Conservation (phyloP, 2,329 filamentous ascomycete genomes). For the Macrophomina pseudophaseolina region DNA sequence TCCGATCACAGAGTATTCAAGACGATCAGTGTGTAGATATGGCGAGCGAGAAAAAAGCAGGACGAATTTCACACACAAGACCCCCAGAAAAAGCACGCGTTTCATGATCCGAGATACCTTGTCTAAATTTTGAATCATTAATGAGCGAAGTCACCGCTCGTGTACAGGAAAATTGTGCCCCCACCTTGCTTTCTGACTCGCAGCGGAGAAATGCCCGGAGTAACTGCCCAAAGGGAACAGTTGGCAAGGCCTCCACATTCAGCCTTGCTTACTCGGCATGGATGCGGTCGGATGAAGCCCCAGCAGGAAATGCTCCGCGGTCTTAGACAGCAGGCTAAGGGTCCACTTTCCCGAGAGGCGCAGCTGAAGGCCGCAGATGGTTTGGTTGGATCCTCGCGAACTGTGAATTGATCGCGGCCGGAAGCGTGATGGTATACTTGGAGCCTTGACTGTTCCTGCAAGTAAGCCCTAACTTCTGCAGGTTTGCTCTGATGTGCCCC, state of each 20-base stretch:
- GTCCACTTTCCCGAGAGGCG: background rate
- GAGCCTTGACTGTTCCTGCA: too few relatives aligned
- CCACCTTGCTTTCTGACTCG: slow-evolving; percentile 13
- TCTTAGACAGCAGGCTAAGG: background rate
- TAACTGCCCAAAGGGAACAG: background rate
- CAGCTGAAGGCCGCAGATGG: background rate
- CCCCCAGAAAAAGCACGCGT: slow-evolving; percentile 8
- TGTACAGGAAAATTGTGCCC: background rate
- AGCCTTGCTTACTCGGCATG: background rate
- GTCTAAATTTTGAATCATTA: slow-evolving; percentile 17
- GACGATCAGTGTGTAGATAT: slow-evolving; percentile 44
- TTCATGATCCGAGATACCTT: slow-evolving; percentile 22
- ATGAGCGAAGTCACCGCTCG: background rate
- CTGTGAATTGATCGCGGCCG: too few relatives aligned
- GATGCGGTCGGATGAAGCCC: background rate
- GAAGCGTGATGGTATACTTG: too few relatives aligned
- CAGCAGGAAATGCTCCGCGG: background rate
- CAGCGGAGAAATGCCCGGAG: background rate
- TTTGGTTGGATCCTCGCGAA: background rate
- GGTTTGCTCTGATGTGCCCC: too few relatives aligned
- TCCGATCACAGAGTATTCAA: slow-evolving; percentile 43
- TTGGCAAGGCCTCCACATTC: background rate
- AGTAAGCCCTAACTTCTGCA: too few relatives aligned
- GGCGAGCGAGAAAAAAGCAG: background rate
- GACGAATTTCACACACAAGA: background rate